A percentile compares a stretch with the other conserved stretches of the same genome.
Evolutionary conservation across 75 land plant genomes (phyloP).

Genomic region (Picea glauca): DNA sequence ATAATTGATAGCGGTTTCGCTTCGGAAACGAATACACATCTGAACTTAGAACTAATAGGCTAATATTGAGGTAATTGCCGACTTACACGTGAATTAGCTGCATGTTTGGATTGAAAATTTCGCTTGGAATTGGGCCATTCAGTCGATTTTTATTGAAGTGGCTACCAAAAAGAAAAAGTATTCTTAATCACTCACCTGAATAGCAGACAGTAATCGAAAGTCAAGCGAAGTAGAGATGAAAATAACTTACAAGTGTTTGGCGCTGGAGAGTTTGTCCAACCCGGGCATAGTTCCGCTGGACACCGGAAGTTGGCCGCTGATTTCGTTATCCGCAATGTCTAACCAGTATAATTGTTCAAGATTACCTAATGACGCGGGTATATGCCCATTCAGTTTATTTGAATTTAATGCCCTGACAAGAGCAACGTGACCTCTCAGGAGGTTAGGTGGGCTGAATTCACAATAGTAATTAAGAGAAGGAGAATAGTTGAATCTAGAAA

Average conservation of each 20-base stretch:
- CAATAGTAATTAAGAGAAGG: not conserved
- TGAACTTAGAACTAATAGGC: not conserved
- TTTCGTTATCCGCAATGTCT: conserved; percentile 13
- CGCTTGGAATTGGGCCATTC: conserved; percentile 47
- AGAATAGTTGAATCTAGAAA: not conserved
- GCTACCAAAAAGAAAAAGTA: conserved; percentile 23
- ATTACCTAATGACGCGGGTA: conserved; percentile 13
- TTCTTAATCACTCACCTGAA: not conserved
- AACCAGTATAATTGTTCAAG: conserved; percentile 14
- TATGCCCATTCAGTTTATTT: conserved; percentile 11
- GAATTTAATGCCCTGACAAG: conserved; percentile 13
- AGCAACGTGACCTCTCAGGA: not conserved
- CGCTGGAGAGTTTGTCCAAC: not conserved
- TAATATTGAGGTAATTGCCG: not conserved
- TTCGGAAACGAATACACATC: not conserved
- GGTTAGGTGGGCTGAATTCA: not conserved
- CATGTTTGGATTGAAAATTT: conserved; percentile 58
- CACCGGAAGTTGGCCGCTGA: conserved; percentile 6
- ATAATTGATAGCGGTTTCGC: not conserved
- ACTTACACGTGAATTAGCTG: conserved; percentile 71
- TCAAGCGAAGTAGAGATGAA: not conserved
- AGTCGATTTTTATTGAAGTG: conserved; percentile 74
- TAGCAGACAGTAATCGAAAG: not conserved
- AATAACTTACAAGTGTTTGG: conserved; percentile 24
- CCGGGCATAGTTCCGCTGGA: conserved; percentile 8